Base-by-base conservation (phyloP, 768 basidiomycete species). In the Chiua virens region DNA sequence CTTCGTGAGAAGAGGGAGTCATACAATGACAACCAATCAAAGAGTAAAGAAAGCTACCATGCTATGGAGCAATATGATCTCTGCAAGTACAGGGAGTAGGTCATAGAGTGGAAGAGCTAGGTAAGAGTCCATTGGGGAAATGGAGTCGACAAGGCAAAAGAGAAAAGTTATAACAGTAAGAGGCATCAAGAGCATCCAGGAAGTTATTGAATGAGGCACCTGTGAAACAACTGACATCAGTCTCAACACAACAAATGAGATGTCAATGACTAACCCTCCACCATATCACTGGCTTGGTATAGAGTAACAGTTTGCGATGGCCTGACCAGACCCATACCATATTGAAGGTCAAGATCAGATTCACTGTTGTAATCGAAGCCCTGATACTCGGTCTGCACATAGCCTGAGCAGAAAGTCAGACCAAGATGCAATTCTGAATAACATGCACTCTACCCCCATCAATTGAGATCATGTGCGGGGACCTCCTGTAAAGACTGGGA, bases 161-260 rank as follows among this genome's bases (percentile, higher is more conserved):
- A n/a, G n/a, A n/a, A n/a, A n/a, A n/a, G n/a, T n/a, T n/a, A n/a
- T n/a, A n/a, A n/a, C 72, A 73, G 50, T 67, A 74, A 4, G 61
- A 56, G 4, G 42, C 69, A 42, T 71, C 70, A 11, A 74, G 42
- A 14, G 68, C 70, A 44, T 74, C 70, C 22, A 73, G 61, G 56
- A 65, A 62, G 41, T 71, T 72, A 49, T 70, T 66, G 51, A 69
- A 72, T 9, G 69, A 67, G 11, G 61, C 60, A 22, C 59, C 59
- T 63, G 28, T 22, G 28, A 18, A 37, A 23, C 18, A 5, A 10
- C 20, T 10, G n/a, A n/a, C n/a, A 39, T 57, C 52, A 47, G 45
- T 39, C 37, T 38, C 18, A 55, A 39, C 0, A 25, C 11, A 23
- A 28, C 7, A 23, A 9, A n/a, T n/a, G n/a, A n/a, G n/a, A n/a